These are phyloP conservation scores for Talaromyces amestolkiae DNA, from an alignment of 2,329 filamentous ascomycete genomes.

Conservation along the genomic window DNA sequence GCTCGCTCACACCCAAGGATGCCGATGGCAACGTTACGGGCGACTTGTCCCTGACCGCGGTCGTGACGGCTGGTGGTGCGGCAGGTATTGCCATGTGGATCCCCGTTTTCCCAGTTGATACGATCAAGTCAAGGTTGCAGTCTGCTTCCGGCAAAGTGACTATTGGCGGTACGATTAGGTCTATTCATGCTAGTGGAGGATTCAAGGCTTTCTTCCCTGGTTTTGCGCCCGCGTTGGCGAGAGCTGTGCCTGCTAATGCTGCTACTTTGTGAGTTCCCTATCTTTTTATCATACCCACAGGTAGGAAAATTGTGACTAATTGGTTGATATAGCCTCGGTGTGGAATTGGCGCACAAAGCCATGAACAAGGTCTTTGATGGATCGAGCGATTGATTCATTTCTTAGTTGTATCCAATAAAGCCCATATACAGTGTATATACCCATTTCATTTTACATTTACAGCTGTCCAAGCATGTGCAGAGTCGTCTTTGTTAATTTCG, in stretches of 20 bases:
- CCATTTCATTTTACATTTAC: conserved; percentile 1
- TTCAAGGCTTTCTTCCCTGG: conserved; percentile 95
- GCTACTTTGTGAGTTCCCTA: conserved; percentile 67
- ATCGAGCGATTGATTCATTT: not conserved
- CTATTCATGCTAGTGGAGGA: conserved; percentile 80
- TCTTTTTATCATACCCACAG: not conserved
- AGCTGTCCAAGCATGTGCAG: not conserved
- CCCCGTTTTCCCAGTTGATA: conserved; percentile 95
- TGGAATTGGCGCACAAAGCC: conserved; percentile 51
- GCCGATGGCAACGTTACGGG: conserved; percentile 69
- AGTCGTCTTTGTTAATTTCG: not conserved
- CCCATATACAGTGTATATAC: conserved; percentile 4
- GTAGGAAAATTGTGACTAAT: conserved; percentile 13
- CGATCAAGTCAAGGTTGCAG: conserved; percentile 90
- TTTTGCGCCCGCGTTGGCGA: conserved; percentile 84
- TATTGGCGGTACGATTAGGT: conserved; percentile 72
- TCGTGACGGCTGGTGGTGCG: conserved; percentile 82
- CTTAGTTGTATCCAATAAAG: not conserved
- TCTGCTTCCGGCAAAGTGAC: conserved; percentile 82
- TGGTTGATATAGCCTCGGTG: conserved; percentile 39
- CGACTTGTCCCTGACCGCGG: conserved; percentile 74
- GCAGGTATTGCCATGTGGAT: conserved; percentile 99
- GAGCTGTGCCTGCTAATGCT: conserved; percentile 93
- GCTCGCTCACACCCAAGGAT: conserved; percentile 77
- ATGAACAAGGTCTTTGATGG: conserved; percentile 47